Evolutionary conservation across 495 filamentous ascomycete genomes (phyloP).

Genomic region (Hyaloscypha variabilis): DNA sequence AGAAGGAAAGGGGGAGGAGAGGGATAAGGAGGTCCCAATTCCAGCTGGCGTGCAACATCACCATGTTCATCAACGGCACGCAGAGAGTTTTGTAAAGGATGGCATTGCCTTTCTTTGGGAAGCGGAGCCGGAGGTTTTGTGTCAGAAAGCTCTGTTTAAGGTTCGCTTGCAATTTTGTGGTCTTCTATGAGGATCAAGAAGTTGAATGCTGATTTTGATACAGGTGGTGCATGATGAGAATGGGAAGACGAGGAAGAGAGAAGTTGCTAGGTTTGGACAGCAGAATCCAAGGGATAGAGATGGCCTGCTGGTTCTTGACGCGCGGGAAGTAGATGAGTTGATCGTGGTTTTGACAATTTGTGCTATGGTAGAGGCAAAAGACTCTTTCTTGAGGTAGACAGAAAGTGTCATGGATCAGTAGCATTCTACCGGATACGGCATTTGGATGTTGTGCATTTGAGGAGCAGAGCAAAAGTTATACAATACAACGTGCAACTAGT

Average conservation of each 20-base stretch:
- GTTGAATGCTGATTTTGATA: neutral
- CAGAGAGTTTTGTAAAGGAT: constrained; percentile 9
- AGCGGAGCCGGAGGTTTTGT: neutral
- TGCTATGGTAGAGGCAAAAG: constrained; percentile 14
- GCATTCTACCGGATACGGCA: neutral
- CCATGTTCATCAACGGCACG: neutral
- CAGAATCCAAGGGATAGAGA: constrained; percentile 2
- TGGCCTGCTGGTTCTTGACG: constrained; percentile 15
- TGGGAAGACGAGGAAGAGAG: constrained; percentile 8
- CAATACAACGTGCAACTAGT: too few species aligned
- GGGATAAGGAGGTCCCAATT: neutral
- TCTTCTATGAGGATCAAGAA: neutral
- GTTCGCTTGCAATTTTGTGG: neutral
- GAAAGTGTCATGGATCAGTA: neutral
- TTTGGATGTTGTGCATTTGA: too few species aligned
- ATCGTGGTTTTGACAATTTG: constrained; percentile 16
- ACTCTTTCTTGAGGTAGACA: constrained; percentile 11
- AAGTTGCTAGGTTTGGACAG: constrained; percentile 19
- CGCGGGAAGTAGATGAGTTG: constrained; percentile 15
- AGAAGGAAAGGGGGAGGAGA: neutral
- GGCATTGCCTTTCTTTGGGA: constrained; percentile 17
- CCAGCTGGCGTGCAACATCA: neutral
- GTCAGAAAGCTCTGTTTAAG: constrained; percentile 11
- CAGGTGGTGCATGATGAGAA: constrained; percentile 1
- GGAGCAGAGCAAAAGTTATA: too few species aligned